Evolutionary conservation across 2,329 filamentous ascomycete genomes (phyloP), one percentile per base, ranked within the genome.

Genomic region (Alternaria sp.): DNA sequence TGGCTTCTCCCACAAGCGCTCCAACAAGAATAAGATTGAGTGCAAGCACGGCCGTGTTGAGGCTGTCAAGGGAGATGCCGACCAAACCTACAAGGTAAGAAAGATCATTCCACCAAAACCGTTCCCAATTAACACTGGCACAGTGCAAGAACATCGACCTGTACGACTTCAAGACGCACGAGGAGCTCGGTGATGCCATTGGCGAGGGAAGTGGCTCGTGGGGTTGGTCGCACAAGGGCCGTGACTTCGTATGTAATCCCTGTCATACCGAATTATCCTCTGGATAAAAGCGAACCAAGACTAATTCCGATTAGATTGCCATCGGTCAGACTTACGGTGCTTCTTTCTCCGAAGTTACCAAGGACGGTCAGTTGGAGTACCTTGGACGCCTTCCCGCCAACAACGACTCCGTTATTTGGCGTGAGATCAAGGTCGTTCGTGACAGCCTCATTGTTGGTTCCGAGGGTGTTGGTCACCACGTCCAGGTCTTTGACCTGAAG

Each of bases 401-500:
- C 51, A 76, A 75, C 9, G 75, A 77, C 32, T 75, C 80, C 20
- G 78, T 80, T 38, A 83, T 83, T 49, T 86, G 84, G 84, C 79
- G 84, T 47, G 84, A 87, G 73, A 86, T 86, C 65, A 78, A 80
- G 52, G 71, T 69, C n/a, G 72, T 75, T 55, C 75, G 76, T 20
- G 73, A 81, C 53, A 79, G 79, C 61, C 72, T 80, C 36, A 64
- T 81, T 39, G 78, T 82, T 30, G 81, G 80, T n/a, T 74, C 70
- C 24, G 75, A 78, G 59, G 75, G 74, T 42, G 55, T 43, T 46
- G 72, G 79, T 64, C 86, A 88, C 75, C 82, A 83, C 43, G 80
- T 89, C 38, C 87, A 89, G 72, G 81, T 88, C 74, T 89, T 89
- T 67, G 87, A 89, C 74, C 79, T 88, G 82, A 71, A 72, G 63